Evolutionary conservation across 1,284 basidiomycete genomes (phyloP).

Genomic region (Ustilago xerochloae): DNA sequence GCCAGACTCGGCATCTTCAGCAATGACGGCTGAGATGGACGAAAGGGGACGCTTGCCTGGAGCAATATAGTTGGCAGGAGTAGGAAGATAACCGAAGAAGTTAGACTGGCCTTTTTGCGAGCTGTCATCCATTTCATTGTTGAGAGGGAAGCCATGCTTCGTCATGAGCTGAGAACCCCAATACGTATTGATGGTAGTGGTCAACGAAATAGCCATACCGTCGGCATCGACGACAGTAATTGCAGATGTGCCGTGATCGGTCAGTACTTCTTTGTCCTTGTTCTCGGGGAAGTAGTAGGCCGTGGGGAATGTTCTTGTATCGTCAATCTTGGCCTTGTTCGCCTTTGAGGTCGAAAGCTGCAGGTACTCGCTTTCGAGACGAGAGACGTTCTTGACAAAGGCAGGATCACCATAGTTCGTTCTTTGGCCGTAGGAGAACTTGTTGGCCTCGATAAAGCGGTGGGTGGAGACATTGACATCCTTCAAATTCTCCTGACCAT

Average conservation of each 20-base stretch:
- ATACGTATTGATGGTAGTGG: constrained; percentile 70
- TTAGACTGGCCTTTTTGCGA: constrained; percentile 65
- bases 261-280: constrained; percentile 50
- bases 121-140: constrained; percentile 70
- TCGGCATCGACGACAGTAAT: constrained; percentile 68
- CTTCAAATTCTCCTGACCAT: constrained; percentile 32
- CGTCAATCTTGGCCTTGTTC: constrained; percentile 65
- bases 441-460: constrained; percentile 69
- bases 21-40: constrained; percentile 68
- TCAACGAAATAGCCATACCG: constrained; percentile 69
- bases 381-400: constrained; percentile 69
- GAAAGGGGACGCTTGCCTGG: constrained; percentile 69
- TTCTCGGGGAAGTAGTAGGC: constrained; percentile 68
- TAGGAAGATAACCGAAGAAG: constrained; percentile 66
- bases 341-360: constrained; percentile 54
- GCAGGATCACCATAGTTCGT: constrained; percentile 69
- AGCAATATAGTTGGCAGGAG: constrained; percentile 68
- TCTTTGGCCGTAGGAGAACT: constrained; percentile 70
- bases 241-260: constrained; percentile 69
- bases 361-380: constrained; percentile 67
- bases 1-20: constrained; percentile 65
- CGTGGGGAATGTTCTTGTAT: constrained; percentile 46
- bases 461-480: constrained; percentile 65
- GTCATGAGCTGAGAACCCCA: constrained; percentile 66
- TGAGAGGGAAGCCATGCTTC: constrained; percentile 59